Base-by-base conservation (phyloP, 2,329 filamentous ascomycete species). In the Hymenoscyphus linearis region DNA sequence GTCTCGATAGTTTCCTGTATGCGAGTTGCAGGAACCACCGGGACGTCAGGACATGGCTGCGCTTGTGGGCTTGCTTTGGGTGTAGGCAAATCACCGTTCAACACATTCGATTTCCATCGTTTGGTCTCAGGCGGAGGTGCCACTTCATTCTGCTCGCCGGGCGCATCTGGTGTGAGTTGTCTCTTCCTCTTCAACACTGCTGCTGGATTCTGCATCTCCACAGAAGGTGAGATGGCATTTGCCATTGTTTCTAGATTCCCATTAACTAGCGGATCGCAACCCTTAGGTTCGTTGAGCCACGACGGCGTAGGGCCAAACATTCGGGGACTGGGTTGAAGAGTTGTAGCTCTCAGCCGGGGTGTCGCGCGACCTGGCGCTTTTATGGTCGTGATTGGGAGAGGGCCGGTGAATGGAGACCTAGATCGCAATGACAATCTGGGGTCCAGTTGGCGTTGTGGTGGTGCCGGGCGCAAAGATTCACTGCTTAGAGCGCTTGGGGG, bases 1-100 rank as follows among this genome's bases (percentile, higher is more conserved):
- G 91, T 86, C 72, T 92, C 88, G 72, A 98, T 89, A 13, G 65
- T 64, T 37, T 71, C 67, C 40, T 66, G 72, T 65, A 77, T 67
- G 57, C 70, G 72, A 64, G 66, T 64, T 57, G 66, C 64, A 31
- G 66, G 65, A 57, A 56, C 62, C 3, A 25, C 58, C 22, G 56
- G 47, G 26, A 40, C 60, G 36, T 18, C 25, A 50, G 58, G n/a
- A 54, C 25, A 57, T 40, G n/a, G 54, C 22, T 37, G 26, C 40
- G 26, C 31, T 58, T 22, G 25, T 25, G 40, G 56, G 16, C 26
- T 35, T 35, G 34, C 47, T 13, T 34, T 22, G 53, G 47, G 50
- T 31, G 34, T 37, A 40, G 34, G 14, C 35, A 22, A 10, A 13
- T 57, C 54, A 44, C 26, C 54, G 37, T 40, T 62, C 54, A 65